Evolutionary conservation across 1,139 yeast species (phyloP), one percentile per base, ranked within the genome.

Genomic region (Debaryomyces robertsiae): DNA sequence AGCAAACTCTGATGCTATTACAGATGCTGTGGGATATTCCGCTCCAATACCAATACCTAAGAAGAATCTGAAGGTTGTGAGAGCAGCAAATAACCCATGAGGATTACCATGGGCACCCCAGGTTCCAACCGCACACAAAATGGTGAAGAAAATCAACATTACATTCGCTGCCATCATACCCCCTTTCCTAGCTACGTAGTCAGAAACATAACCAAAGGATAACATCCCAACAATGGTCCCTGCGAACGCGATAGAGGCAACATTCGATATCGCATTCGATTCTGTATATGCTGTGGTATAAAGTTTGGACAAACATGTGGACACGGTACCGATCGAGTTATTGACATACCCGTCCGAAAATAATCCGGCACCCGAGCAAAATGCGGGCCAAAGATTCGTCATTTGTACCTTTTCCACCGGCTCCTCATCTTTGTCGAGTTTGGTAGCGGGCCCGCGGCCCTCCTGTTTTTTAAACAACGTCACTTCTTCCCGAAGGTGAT

Each of bases 221-320:
- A 90, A 73, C 69, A 83, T 91, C 32, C 97, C 97, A n/a, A 86
- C 75, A 38, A 90, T 94, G 3, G 91, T 89, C 53, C 97, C 97
- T 9, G 77, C 96, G 58, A 90, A 90, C 0, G 90, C 95, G 57
- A 90, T 85, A n/a, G 96, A 81, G 0, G 94, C 75, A 41, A 90
- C 86, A 55, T 89, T 88, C 46, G 81, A 74, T 43, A 85, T 79
- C 18, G 96, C 95, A 38, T 65, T 61, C 0, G 94, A 84, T 9
- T 75, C 55, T 3, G 78, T 62, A 57, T 84, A 83, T 53, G 77
- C 77, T 0, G 60, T 61, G 10, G 89, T 89, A 58, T 90, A 90
- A 29, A 90, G 68, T 3, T 59, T 65, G 11, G 73, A 60, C 47
- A 90, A 72, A 64, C 90, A 82, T 10, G 90, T 81, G 34, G 82